Base-by-base conservation (phyloP, 768 basidiomycete species). In the Hericium alpestre region DNA sequence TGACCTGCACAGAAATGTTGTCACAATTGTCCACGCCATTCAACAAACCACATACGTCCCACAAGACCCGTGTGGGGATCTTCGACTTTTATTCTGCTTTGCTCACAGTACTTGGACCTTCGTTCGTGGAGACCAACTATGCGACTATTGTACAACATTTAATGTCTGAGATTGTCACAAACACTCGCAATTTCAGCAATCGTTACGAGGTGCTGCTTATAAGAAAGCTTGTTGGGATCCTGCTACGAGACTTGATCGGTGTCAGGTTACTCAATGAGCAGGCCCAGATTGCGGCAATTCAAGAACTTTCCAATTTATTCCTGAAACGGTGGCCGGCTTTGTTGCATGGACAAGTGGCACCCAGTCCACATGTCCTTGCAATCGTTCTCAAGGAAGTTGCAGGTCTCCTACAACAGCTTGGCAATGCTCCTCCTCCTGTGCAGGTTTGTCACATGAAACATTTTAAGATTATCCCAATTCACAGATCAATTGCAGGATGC, bases 251-350 rank as follows among this genome's bases (percentile, higher is more conserved):
- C 63, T 77, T 97, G 25, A 83, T 99, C 47, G 92, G 90, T 2
- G 83, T 88, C 1, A 74, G 94, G 58, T 86, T 96, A 79, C 71
- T 98, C 61, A 88, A 88, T 58, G 95, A 99, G 65, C 90, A 93
- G 66, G 94, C 88, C 0, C 95, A 98, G 70, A 94, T 98, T 49
- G 74, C 76, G 25, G 94, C 94, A 2, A 89, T 96, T 38, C 84
- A 89, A 63, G 94, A 96, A 62, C 73, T 96, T 43, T 84, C 90
- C 0, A 84, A 76, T 38, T 75, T 79, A 4, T 96, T 92, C 67
- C 73, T 96, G 58, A 92, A 89, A 69, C 80, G 90, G 54, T 97
- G 93, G 92, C 93, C 93, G 1, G 87, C 91, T 0, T 80, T 95
- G 71, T 84, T 97, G 79, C 92, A 92, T 10, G 91, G 90, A 7